Evolutionary conservation across 345 rosid genomes (phyloP), one percentile per base, ranked within the genome.

Genomic region (Populus euphratica): DNA sequence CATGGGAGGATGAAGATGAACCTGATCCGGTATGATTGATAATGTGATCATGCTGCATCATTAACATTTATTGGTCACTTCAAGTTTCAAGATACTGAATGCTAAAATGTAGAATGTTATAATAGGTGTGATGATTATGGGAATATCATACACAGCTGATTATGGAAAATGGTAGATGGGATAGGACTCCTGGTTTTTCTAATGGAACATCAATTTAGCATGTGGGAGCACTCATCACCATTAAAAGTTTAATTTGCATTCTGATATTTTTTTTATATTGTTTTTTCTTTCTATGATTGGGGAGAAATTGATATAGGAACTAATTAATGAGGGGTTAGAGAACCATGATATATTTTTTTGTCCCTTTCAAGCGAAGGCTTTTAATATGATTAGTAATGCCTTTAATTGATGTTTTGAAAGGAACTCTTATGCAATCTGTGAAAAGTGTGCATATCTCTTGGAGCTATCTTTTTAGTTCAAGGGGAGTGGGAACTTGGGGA

Each of bases 1-100:
- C 99, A 13, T 96, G 98, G 99, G 99, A 96, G 81, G 98, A 94
- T 83, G 99, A 96, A 62, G 97, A 94, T 77, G 94, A 92, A 81
- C 89, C 90, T 73, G 86, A 89, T 82, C 86, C 77, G 82, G 99
- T 94, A 92, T 77, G 88, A 63, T 75, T 52, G 47, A 52, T 74
- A 64, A 44, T 73, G 52, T 72, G 7, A 69, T 79, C 50, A 9
- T 79, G 8, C 68, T 68, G 66, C 25, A 13, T 52, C 27, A 17
- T 20, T 23, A n/a, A 49, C 21, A 10, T 41, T 66, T 76, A 72
- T n/a, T 23, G 11, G 25, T 9, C 27, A n/a, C 27, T 56, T 56
- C 12, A 56, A 56, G 10, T 56, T 56, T 56, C 63, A 54, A 54
- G n/a, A 54, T 21, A n/a, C 21, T 8, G 23, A 41, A 41, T 41